These are phyloP conservation scores for Hymenoscyphus occultus DNA, from an alignment of 2,329 filamentous ascomycete genomes.

Conservation along the genomic window DNA sequence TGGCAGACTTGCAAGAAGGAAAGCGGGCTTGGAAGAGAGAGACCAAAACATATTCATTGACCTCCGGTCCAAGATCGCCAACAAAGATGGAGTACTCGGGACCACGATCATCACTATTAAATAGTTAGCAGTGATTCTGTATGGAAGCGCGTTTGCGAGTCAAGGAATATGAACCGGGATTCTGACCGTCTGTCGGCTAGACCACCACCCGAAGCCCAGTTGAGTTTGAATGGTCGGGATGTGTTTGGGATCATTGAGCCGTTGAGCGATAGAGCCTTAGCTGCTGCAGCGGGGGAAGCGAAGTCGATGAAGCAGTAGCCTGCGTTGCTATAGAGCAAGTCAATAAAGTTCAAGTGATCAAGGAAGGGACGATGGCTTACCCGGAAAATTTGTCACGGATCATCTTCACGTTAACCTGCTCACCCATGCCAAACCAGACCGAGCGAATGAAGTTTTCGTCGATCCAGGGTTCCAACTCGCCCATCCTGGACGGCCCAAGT, in stretches of 20 bases:
- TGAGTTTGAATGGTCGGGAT: slow-evolving; percentile 93
- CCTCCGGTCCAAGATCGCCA: slow-evolving; percentile 93
- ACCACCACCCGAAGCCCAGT: slow-evolving; percentile 97
- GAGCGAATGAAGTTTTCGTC: slow-evolving; percentile 98
- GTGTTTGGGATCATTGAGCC: slow-evolving; percentile 91
- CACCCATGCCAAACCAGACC: slow-evolving; percentile 85
- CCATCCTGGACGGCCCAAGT: slow-evolving; percentile 68
- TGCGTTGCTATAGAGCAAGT: slow-evolving; percentile 65
- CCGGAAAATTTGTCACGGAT: slow-evolving; percentile 99
- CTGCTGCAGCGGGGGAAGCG: slow-evolving; percentile 73
- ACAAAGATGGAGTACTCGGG: slow-evolving; percentile 98
- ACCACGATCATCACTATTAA: slow-evolving; percentile 80
- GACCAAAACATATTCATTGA: slow-evolving; percentile 97
- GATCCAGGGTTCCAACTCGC: slow-evolving; percentile 98
- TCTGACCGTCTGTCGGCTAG: slow-evolving; percentile 85
- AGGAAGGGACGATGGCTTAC: slow-evolving; percentile 49
- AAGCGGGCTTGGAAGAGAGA: slow-evolving; percentile 96
- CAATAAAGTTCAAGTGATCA: slow-evolving; percentile 11
- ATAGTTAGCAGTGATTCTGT: slow-evolving; percentile 21
- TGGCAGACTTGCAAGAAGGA: slow-evolving; percentile 96
- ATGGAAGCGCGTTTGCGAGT: slow-evolving; percentile 17
- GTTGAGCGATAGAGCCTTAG: slow-evolving; percentile 87
- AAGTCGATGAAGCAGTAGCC: slow-evolving; percentile 99
- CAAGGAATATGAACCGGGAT: slow-evolving; percentile 34
- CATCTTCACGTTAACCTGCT: slow-evolving; percentile 98